phyloP scores from a whole-genome alignment of 352 stramenopile genomes.

The Phytopythium delawarense region DNA sequence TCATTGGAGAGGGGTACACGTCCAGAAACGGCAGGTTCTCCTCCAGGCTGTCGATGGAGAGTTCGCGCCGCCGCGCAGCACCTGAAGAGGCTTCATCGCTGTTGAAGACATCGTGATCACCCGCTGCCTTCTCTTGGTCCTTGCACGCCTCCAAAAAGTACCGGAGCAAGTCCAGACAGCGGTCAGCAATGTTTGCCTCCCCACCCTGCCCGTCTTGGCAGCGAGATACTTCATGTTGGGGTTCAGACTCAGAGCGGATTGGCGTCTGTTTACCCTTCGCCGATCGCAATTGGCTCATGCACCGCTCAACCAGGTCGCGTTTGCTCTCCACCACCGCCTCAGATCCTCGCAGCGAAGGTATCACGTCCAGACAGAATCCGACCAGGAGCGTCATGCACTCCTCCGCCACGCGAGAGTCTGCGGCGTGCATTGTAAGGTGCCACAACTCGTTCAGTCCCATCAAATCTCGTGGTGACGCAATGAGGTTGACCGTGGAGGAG shows the following conservation, averaged over 20 bases:
- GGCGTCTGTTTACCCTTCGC: slow-evolving; percentile 22
- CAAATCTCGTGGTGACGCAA: slow-evolving; percentile 27
- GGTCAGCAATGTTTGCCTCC: slow-evolving; percentile 26
- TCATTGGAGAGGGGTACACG: slow-evolving; percentile 67
- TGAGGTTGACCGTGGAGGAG: slow-evolving; percentile 23
- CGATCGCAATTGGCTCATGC: slow-evolving; percentile 34
- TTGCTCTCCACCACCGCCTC: slow-evolving; percentile 28
- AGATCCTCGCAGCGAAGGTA: slow-evolving; percentile 22
- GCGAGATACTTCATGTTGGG: neutral
- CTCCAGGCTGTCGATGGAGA: slow-evolving; percentile 50
- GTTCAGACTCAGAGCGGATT: neutral
- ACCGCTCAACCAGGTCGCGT: slow-evolving; percentile 53
- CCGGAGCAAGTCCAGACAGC: slow-evolving; percentile 61
- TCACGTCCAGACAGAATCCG: slow-evolving; percentile 53
- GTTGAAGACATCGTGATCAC: neutral
- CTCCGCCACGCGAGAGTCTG: slow-evolving; percentile 43
- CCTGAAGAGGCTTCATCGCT: neutral
- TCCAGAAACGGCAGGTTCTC: slow-evolving; percentile 50
- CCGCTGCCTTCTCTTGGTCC: neutral
- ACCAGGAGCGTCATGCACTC: slow-evolving; percentile 58
- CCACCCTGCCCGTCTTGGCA: neutral
- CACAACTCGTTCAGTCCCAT: slow-evolving; percentile 54
- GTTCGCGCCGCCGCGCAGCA: neutral
- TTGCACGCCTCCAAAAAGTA: slow-evolving; percentile 64
- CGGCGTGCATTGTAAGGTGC: slow-evolving; percentile 44